These are phyloP conservation scores for Puccinia horiana DNA, from an alignment of 1,284 basidiomycete genomes.

Conservation along the genomic window DNA sequence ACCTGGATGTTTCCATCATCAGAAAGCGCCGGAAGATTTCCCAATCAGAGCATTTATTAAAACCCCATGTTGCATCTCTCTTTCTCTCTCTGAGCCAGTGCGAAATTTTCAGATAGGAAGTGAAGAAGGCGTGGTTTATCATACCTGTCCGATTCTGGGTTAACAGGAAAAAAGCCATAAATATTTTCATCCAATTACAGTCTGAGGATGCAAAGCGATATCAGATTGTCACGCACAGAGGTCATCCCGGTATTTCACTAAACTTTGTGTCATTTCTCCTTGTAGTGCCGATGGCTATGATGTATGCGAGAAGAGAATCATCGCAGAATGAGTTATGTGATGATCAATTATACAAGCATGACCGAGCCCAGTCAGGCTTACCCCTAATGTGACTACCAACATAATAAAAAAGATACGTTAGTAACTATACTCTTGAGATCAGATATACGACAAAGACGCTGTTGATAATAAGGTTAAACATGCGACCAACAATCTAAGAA, in stretches of 20 bases:
- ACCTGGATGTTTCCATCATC: background rate
- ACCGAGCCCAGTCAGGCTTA: slow-evolving; percentile 3
- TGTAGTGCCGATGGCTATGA: slow-evolving; percentile 14
- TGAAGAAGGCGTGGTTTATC: background rate
- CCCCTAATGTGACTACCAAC: slow-evolving; percentile 8
- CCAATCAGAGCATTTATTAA: background rate
- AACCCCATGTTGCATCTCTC: background rate
- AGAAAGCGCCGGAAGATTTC: background rate
- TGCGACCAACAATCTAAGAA: background rate
- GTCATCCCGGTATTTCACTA: slow-evolving; percentile 19
- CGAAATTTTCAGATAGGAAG: background rate
- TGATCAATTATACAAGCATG: background rate
- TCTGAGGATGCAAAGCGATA: background rate
- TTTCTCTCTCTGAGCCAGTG: background rate
- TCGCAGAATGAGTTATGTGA: background rate
- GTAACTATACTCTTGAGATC: background rate
- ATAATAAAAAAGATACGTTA: background rate
- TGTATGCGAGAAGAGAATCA: background rate
- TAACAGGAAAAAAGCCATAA: background rate
- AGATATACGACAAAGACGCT: too few species aligned
- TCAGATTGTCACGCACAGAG: slow-evolving; percentile 4
- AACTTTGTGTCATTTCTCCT: slow-evolving; percentile 2
- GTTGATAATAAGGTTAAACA: background rate
- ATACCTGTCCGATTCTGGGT: slow-evolving; percentile 19
- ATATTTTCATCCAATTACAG: background rate